A percentile compares a stretch with the other conserved stretches of the same genome.
Conservation (phyloP, 331 rosid species). For the Quercus lobata region DNA sequence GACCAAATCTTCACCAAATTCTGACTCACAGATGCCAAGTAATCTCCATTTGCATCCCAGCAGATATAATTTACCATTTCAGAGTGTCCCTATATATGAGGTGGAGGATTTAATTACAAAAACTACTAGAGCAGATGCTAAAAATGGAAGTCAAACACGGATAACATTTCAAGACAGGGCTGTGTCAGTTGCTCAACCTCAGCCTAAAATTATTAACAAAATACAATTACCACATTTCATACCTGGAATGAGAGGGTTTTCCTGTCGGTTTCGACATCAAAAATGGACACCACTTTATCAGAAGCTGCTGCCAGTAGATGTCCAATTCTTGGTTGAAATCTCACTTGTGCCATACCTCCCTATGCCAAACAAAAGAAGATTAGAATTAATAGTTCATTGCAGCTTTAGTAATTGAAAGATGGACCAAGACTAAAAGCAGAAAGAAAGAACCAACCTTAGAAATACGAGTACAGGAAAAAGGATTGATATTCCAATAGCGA, state of each 20-base stretch:
- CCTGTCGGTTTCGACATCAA: constrained; percentile 46
- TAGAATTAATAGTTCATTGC: not conserved
- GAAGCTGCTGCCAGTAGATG: constrained; percentile 45
- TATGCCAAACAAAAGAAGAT: constrained; percentile 18
- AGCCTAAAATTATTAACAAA: not conserved
- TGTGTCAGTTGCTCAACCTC: constrained; percentile 1
- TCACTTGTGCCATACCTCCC: constrained; percentile 49
- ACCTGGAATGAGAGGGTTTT: constrained; percentile 39
- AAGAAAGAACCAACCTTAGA: constrained; percentile 31
- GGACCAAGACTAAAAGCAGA: not conserved
- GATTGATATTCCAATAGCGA: constrained; percentile 37
- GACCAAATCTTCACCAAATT: constrained; percentile 45
- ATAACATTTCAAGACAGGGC: not conserved
- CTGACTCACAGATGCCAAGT: constrained; percentile 46
- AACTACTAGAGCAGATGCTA: not conserved
- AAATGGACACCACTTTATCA: constrained; percentile 40
- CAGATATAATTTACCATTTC: constrained; percentile 46
- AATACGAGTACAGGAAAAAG: constrained; percentile 30
- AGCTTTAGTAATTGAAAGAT: not conserved
- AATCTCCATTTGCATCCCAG: constrained; percentile 45
- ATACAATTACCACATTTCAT: not conserved
- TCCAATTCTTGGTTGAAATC: constrained; percentile 51
- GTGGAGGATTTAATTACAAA: constrained; percentile 11
- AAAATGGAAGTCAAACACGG: not conserved
- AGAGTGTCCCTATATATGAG: constrained; percentile 38